Base-by-base conservation (phyloP, 2,329 filamentous ascomycete genomes). In the Monosporascus cannonballus region DNA sequence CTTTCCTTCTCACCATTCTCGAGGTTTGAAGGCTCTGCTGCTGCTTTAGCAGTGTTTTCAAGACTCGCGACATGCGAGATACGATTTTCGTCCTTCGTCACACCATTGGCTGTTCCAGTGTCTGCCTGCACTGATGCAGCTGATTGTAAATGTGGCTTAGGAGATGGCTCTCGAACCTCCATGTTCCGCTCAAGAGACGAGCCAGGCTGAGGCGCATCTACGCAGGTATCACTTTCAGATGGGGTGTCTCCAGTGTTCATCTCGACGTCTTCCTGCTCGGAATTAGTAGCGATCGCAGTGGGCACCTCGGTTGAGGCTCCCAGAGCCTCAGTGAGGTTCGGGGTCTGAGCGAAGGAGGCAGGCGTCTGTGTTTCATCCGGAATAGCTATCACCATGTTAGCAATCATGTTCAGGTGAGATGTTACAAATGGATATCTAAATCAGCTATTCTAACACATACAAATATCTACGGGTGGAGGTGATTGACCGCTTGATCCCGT, bases 381-480 rank as follows among this genome's bases (percentile, higher is more conserved):
- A 25, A 14, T 17, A 46, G 14, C 42, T 46, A 18, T 27, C 11
- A 25, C 14, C 20, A 46, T 30, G 20, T 46, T 46, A 46, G 42
- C 22, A n/a, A 46, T 27, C 22, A n/a, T 30, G 14, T 22, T 11
- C 24, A n/a, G 11, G 30, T 42, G n/a, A 42, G 39, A 20, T 20
- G 39, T 14, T n/a, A 24, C 24, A 17, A 34, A 47, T 44, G 36
- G 20, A 47, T 7, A 44, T n/a, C 17, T 15, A 27, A 34, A 34
- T 34, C 50, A 42, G n/a, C 47, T 37, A 3, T 27, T 30, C 22
- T 39, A 20, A 47, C 49, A 58, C 60, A 56, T 55, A 61, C 60
- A 25, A 48, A 51, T 39, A n/a, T n/a, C 45, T 24, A 20, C 14
- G 18, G 27, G 25, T 20, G 56, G 11, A 17, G 15, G 48, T 27